Evolutionary conservation across 805 yeast species (phyloP).

Genomic region (Cyberlindnera galapagoensis): DNA sequence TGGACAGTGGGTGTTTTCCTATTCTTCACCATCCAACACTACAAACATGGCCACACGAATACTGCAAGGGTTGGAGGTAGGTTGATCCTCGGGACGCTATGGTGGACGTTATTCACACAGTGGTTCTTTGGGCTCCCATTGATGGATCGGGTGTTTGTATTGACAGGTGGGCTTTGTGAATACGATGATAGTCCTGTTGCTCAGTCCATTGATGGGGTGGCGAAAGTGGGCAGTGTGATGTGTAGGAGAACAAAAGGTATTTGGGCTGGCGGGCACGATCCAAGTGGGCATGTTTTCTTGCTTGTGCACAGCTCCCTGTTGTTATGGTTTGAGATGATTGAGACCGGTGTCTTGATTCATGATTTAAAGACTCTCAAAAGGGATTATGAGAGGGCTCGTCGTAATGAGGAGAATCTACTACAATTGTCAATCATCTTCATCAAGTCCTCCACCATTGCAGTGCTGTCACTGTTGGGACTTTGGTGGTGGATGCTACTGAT

Average conservation of each 20-base stretch:
- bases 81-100: conserved; percentile 36
- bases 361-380: conserved; percentile 20
- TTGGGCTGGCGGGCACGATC: conserved; percentile 91
- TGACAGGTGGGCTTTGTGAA: conserved; percentile 79
- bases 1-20: conserved; percentile 61
- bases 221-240: conserved; percentile 17
- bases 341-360: conserved; percentile 28
- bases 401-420: not conserved
- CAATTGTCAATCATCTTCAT: not conserved
- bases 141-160: conserved; percentile 78
- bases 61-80: conserved; percentile 9
- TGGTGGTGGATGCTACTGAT: conserved; percentile 88
- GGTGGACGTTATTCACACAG: conserved; percentile 88
- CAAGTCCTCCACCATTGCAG: conserved; percentile 18
- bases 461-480: conserved; percentile 33
- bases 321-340: conserved; percentile 57
- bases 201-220: conserved; percentile 3
- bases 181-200: conserved; percentile 10
- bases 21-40: conserved; percentile 22
- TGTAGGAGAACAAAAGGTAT: conserved; percentile 57
- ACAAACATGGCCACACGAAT: too few relatives aligned
- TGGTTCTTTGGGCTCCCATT: conserved; percentile 81
- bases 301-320: conserved; percentile 60
- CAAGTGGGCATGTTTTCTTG: conserved; percentile 88
- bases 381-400: conserved; percentile 2